A percentile compares a stretch with the other conserved stretches of the same genome.
Evolutionary conservation across 2,329 filamentous ascomycete species (phyloP).

Genomic region (Rutstroemia sp.): DNA sequence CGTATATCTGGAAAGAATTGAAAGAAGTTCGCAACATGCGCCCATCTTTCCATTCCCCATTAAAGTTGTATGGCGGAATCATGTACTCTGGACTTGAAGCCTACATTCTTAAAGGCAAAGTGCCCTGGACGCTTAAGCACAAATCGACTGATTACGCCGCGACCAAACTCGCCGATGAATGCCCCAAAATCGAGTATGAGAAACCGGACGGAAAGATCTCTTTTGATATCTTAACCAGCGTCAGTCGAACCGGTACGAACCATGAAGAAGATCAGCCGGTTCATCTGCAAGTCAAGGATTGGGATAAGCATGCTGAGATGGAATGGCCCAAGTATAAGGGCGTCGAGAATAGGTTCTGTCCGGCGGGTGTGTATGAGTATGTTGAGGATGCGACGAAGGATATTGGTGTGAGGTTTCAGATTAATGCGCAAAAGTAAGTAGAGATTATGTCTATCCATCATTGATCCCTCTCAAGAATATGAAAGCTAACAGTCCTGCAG

Average conservation of each 20-base stretch:
- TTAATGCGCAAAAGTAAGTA: constrained; percentile 93
- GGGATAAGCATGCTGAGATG: constrained; percentile 79
- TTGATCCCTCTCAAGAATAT: not conserved
- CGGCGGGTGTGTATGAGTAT: constrained; percentile 96
- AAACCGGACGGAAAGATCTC: constrained; percentile 94
- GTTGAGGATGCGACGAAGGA: constrained; percentile 85
- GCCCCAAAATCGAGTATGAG: constrained; percentile 86
- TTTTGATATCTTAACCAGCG: constrained; percentile 94
- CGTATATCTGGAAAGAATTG: constrained; percentile 87
- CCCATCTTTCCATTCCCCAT: constrained; percentile 81
- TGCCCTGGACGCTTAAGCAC: constrained; percentile 90
- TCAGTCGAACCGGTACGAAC: constrained; percentile 92
- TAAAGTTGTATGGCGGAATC: constrained; percentile 85
- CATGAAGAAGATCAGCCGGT: constrained; percentile 98
- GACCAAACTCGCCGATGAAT: constrained; percentile 74
- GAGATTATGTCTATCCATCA: not conserved
- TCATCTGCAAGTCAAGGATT: constrained; percentile 90
- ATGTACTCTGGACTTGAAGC: constrained; percentile 91
- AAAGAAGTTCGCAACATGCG: constrained; percentile 96
- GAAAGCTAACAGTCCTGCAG: constrained; percentile 40
- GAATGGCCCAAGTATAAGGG: constrained; percentile 87
- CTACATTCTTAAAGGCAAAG: constrained; percentile 74
- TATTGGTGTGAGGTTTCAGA: constrained; percentile 89
- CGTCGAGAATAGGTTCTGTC: constrained; percentile 93
- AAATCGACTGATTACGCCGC: constrained; percentile 67